Evolutionary conservation across 495 filamentous ascomycete genomes (phyloP), one percentile per base, ranked within the genome.

Genomic region (Annulohypoxylon nitens): DNA sequence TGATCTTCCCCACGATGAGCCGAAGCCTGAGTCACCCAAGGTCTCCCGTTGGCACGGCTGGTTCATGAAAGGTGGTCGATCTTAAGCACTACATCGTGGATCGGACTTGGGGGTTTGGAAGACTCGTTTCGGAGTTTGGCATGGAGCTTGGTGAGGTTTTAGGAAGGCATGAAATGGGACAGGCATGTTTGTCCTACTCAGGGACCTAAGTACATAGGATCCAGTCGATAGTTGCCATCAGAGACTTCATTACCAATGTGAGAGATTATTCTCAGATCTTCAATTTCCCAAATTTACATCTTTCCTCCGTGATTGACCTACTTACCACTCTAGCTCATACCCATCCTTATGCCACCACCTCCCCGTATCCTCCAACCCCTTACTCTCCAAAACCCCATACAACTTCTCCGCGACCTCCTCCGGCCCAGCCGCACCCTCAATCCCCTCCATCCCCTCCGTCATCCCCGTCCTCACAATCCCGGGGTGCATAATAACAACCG

Each of bases 301-400:
- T n/a, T n/a, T n/a, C n/a, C n/a, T n/a, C n/a, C n/a, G n/a, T n/a
- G n/a, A n/a, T n/a, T n/a, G n/a, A n/a, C 53, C 26, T 67, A 23
- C 20, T 23, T 23, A 72, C 63, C 69, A 63, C 18, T 54, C 57
- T 14, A 96, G 81, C 76, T 93, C 91, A 63, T 88, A 81, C 5
- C 90, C 90, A 71, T 90, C 88, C 86, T 89, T 93, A 83, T 93
- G 90, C 90, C 90, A 94, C 78, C 86, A 92, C 71, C 82, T 80
- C 4, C 51, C 74, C 81, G 81, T n/a, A 33, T 86, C 86, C 4
- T 84, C 82, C 45, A 86, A 54, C 10, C 76, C 76, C 53, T 90
- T 41, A 14, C 75, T 65, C 26, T 76, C 71, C 41, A 93, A 81
- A 23, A 81, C 76, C 5, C 85, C 74, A 54, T 88, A 75, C 78